Conservation (phyloP, 2,329 filamentous ascomycete species). For the Trichoderma harzianum region DNA sequence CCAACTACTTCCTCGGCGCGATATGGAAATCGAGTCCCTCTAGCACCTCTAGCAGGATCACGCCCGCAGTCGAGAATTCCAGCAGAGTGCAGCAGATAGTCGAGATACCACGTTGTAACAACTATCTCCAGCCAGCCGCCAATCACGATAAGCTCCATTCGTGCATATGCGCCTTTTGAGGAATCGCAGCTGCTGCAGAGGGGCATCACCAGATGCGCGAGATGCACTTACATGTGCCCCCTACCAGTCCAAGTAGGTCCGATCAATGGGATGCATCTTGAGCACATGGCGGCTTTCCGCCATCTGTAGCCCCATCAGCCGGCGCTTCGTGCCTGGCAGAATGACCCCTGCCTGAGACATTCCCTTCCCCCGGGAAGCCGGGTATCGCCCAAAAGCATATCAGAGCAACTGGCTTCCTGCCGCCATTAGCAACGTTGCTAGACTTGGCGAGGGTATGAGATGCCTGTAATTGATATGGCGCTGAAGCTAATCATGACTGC, state of each 20-base stretch:
- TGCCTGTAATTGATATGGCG: neutral
- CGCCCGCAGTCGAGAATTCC: neutral
- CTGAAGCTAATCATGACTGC: neutral
- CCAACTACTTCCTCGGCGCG: neutral
- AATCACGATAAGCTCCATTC: neutral
- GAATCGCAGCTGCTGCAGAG: neutral
- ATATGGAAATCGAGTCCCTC: neutral
- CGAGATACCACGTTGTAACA: constrained; percentile 4
- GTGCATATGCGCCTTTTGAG: neutral
- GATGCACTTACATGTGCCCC: neutral
- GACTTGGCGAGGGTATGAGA: constrained; percentile 7
- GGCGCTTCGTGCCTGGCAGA: neutral
- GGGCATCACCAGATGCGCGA: neutral
- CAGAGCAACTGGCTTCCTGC: neutral
- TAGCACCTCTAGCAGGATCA: neutral
- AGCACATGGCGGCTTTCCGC: neutral
- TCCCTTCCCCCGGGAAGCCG: neutral
- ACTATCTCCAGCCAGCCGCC: neutral
- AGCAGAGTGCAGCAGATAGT: neutral
- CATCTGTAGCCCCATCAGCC: neutral
- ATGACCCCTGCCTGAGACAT: neutral
- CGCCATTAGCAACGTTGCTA: constrained; percentile 17
- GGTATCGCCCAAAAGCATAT: neutral
- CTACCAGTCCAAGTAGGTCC: neutral
- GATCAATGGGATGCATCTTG: neutral